Percentiles rank a stretch among this genome's conserved stretches.
phyloP scores from a whole-genome alignment of 345 rosid species.

The Boechera retrofracta region DNA sequence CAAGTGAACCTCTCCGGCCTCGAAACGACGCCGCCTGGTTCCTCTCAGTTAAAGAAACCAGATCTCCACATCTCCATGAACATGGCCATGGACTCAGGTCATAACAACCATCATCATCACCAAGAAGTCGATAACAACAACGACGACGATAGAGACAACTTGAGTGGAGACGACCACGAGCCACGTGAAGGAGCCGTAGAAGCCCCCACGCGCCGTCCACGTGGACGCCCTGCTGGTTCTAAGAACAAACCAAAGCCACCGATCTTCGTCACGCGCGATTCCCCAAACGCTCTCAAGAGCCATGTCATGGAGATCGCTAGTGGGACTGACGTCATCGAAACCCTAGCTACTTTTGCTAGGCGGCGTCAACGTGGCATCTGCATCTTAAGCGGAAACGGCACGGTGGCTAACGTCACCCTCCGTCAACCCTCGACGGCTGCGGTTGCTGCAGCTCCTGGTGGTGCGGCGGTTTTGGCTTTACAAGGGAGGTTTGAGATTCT shows the following conservation, averaged over 20 bases:
- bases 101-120: slow-evolving; percentile 42
- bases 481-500: slow-evolving; percentile 60
- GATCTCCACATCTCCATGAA: slow-evolving; percentile 76
- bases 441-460: slow-evolving; percentile 24
- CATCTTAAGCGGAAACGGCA: slow-evolving; percentile 65
- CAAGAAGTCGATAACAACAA: slow-evolving; percentile 45
- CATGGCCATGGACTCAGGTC: slow-evolving; percentile 49
- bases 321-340: slow-evolving; percentile 64
- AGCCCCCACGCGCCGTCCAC: slow-evolving; percentile 61
- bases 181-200: slow-evolving; percentile 71
- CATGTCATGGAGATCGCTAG: slow-evolving; percentile 71
- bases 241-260: slow-evolving; percentile 72
- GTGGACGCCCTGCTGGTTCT: slow-evolving; percentile 71
- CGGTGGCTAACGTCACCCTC: slow-evolving; percentile 68
- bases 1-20: slow-evolving; percentile 61
- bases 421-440: slow-evolving; percentile 50
- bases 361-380: slow-evolving; percentile 64
- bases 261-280: slow-evolving; percentile 69
- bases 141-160: slow-evolving; percentile 53
- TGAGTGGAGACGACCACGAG: slow-evolving; percentile 57
- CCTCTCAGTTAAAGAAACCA: slow-evolving; percentile 71
- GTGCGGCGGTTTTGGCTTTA: slow-evolving; percentile 53
- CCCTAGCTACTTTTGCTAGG: slow-evolving; percentile 64
- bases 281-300: slow-evolving; percentile 70
- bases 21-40: slow-evolving; percentile 59